A percentile compares a stretch with the other conserved stretches of the same genome.
Conservation (phyloP, 1,284 basidiomycete genomes). For the Cryptococcus sp. region DNA sequence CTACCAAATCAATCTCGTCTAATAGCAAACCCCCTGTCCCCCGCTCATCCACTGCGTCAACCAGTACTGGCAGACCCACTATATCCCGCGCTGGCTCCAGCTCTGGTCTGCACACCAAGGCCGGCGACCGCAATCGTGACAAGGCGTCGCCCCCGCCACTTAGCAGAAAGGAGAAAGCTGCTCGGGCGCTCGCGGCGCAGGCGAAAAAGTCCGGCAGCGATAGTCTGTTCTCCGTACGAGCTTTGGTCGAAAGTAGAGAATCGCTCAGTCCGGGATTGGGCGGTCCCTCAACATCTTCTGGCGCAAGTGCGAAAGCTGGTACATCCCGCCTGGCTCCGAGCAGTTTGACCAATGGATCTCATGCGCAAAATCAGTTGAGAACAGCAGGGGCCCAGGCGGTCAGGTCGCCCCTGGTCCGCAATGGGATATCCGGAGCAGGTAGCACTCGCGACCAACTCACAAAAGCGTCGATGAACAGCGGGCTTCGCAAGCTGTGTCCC, state of each 20-base stretch:
- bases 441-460: constrained; percentile 17
- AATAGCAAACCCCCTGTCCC: background rate
- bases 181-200: constrained; percentile 26
- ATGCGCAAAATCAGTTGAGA: too few relatives aligned
- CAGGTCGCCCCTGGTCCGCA: constrained; percentile 7
- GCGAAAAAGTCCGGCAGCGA: constrained; percentile 25
- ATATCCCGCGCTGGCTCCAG: background rate
- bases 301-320: background rate
- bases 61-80: constrained; percentile 1
- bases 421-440: constrained; percentile 2
- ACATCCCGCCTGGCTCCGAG: background rate
- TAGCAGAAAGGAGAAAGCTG: constrained; percentile 41
- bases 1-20: background rate
- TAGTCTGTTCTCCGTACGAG: constrained; percentile 36
- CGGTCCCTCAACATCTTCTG: background rate
- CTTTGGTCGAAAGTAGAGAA: constrained; percentile 34
- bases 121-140: background rate
- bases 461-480: constrained; percentile 20
- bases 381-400: constrained; percentile 2
- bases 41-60: background rate
- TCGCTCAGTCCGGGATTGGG: constrained; percentile 1
- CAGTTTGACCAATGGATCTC: background rate
- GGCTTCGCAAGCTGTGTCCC: constrained; percentile 38
- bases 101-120: constrained; percentile 1
- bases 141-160: constrained; percentile 28